phyloP scores from a whole-genome alignment of 441 rosid species.

The Manihot esculenta region DNA sequence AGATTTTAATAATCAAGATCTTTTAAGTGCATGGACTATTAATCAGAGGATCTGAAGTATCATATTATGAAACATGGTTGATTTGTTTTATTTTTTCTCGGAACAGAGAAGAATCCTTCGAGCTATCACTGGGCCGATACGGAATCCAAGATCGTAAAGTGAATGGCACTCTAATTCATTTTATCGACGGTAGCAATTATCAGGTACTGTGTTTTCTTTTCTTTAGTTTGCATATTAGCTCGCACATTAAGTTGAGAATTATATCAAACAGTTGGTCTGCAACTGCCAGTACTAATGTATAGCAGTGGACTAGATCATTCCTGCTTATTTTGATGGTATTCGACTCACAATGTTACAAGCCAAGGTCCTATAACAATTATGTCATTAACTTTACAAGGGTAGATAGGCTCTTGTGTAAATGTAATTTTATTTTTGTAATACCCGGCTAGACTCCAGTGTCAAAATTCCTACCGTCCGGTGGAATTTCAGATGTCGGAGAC shows the following conservation, averaged over 20 bases:
- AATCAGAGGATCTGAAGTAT: too few species aligned
- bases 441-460: too few species aligned
- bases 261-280: too few species aligned
- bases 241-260: neutral
- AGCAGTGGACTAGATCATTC: neutral
- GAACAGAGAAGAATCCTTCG: conserved; percentile 56
- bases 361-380: neutral
- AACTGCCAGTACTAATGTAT: neutral
- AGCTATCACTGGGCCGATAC: conserved; percentile 52
- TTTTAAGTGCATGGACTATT: too few species aligned
- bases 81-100: neutral
- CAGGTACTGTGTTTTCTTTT: conserved; percentile 37
- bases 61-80: too few species aligned
- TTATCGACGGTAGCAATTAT: conserved; percentile 44
- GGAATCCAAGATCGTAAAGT: conserved; percentile 47
- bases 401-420: too few species aligned
- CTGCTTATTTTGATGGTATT: neutral
- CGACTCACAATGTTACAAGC: neutral
- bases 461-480: too few species aligned
- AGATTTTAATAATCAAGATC: too few species aligned
- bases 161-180: conserved; percentile 49
- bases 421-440: too few species aligned
- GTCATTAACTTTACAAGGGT: too few species aligned
- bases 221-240: neutral
- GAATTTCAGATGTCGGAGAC: too few species aligned